Base-by-base conservation (phyloP, 148 eudicot species). In the Suaeda aralocaspica region DNA sequence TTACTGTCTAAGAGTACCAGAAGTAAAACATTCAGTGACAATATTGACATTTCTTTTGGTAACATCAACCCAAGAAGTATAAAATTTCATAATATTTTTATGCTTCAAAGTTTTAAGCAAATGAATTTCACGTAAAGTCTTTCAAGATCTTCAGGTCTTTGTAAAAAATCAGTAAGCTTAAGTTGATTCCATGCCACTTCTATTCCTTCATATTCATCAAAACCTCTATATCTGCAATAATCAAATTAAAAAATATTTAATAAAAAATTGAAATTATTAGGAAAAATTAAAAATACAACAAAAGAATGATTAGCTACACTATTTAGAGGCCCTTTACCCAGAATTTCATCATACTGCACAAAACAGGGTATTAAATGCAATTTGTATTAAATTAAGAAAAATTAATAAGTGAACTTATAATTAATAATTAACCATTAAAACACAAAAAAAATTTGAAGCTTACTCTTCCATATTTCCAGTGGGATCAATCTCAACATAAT, bases 401-500 rank as follows among this genome's bases (percentile, higher is more conserved):
- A 66, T 16, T 16, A 41, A 19, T n/a, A 53, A 12, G 52, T n/a
- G 21, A 22, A 60, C 5, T 50, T n/a, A n/a, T n/a, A n/a, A n/a
- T 52, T 52, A 24, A 52, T 52, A 21, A 58, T 28, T 13, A 1
- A 39, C 28, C 48, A 66, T n/a, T 21, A 22, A 26, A 10, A 13
- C 66, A 49, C 15, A 29, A 58, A 2, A 68, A 22, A 29, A 46
- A 31, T 9, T 34, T 50, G 45, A 6, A 22, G 60, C 75, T 67
- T 84, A 90, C 96, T 80, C 93, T 84, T 67, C 93, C 96, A 78
- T 90, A 90, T 86, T 83, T 25, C 92, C 93, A 75, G 93, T 86
- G 16, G 96, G 96, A 90, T 90, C 96, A 82, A 84, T 78, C 81
- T 90, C 96, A 68, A 86, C 88, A 76, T 84, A 90, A n/a, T 80